A percentile compares a stretch with the other conserved stretches of the same genome.
phyloP scores from a whole-genome alignment of 163 green algal genomes.

The Volvox carteri region DNA sequence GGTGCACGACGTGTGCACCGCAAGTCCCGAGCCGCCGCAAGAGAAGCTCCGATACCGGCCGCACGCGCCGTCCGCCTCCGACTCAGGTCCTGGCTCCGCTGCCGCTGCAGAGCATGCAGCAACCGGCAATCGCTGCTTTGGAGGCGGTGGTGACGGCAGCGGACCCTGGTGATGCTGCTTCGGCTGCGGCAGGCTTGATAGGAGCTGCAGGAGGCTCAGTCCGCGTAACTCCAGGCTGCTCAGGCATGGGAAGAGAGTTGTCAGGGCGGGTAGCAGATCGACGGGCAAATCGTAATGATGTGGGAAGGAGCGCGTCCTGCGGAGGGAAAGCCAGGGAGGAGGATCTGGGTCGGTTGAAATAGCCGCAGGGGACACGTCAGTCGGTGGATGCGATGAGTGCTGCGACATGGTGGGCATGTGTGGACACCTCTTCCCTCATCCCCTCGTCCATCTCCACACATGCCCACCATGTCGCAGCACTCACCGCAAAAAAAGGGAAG shows the following conservation, averaged over 20 bases:
- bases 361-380: no score
- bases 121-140: not conserved
- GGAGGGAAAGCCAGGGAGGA: not conserved
- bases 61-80: not conserved
- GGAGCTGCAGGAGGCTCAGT: not conserved
- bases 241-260: not conserved
- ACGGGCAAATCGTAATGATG: not conserved
- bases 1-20: no score
- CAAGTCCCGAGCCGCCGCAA: not conserved
- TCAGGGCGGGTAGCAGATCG: conserved; percentile 8
- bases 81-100: not conserved
- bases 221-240: not conserved
- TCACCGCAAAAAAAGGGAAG: no score
- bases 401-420: no score
- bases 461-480: no score
- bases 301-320: conserved; percentile 44
- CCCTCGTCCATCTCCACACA: no score
- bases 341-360: no score
- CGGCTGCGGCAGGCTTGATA: not conserved
- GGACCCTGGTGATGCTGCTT: not conserved
- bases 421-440: no score
- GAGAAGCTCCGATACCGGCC: not conserved
- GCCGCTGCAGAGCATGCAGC: not conserved
- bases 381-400: no score
- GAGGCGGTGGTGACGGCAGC: not conserved